Base-by-base conservation (phyloP, 495 filamentous ascomycete species). In the Talaromyces thailandensis region DNA sequence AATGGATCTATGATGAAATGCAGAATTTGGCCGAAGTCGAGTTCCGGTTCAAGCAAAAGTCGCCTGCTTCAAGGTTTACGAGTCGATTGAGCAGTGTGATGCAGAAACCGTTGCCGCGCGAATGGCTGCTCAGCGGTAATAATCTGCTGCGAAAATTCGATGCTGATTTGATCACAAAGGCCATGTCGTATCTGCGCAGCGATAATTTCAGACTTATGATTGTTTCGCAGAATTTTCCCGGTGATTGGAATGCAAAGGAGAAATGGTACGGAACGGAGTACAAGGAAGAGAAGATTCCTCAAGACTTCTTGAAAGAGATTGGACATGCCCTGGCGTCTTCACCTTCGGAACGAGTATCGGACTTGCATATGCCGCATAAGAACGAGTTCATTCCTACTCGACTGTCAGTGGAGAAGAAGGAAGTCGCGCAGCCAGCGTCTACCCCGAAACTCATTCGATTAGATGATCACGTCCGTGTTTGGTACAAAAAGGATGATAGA, bases 231-330 rank as follows among this genome's bases (percentile, higher is more conserved):
- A 83, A 91, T 14, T 88, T 86, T 63, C 92, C 92, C 0, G 91
- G 90, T 1, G 82, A 85, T n/a, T 93, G 90, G 86, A 85, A 96
- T 59, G 73, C 88, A 65, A 92, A 89, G 69, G 94, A 99, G 76
- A 90, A 90, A 73, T 99, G 95, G 95, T 99, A 99, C 65, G 93
- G 93, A 21, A 99, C 94, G 5, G 93, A 97, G 67, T 96, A 97
- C 75, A 88, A 84, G 64, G 79, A 84, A 29, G 90, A 96, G 71
- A 88, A 87, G 70, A 91, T 99, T 52, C 88, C 92, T 2, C 67
- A 82, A 37, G 84, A 91, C 23, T 89, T 96, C 68, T 75, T 94
- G 68, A 71, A 76, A 3, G 84, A 88, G 48, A 82, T 98, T 61
- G 76, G 81, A 50, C 73, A 81, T 59, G 91, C 92, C 4, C 77